Evolutionary conservation across 768 basidiomycete species (phyloP).

Genomic region (Hemileccinum rubropunctum): DNA sequence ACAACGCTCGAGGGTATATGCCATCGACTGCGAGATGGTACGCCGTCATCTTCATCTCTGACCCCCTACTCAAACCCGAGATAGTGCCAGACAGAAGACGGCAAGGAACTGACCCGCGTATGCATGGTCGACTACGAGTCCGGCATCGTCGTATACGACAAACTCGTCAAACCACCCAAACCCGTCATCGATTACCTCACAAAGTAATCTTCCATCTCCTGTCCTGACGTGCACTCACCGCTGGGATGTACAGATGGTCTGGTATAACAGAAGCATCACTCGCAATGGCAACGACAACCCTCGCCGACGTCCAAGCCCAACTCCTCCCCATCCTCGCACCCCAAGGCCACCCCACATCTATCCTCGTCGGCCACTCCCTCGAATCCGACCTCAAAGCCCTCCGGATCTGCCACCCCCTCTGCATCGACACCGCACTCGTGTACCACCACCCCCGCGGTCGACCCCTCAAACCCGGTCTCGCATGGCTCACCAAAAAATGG

Average conservation of each 20-base stretch:
- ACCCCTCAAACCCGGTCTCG: slow-evolving; percentile 91
- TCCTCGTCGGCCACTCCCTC: slow-evolving; percentile 92
- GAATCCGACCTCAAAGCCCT: slow-evolving; percentile 92
- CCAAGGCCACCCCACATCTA: slow-evolving; percentile 51
- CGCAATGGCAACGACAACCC: slow-evolving; percentile 67
- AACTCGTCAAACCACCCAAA: slow-evolving; percentile 83
- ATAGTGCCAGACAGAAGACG: slow-evolving; percentile 86
- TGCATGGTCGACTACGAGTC: slow-evolving; percentile 78
- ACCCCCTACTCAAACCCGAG: neutral
- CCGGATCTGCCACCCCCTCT: slow-evolving; percentile 79
- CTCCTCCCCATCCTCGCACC: slow-evolving; percentile 63
- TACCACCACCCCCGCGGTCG: slow-evolving; percentile 94
- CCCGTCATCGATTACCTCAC: slow-evolving; percentile 93
- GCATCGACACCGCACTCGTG: slow-evolving; percentile 87
- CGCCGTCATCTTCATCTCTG: slow-evolving; percentile 14
- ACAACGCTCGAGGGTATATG: slow-evolving; percentile 57
- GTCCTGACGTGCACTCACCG: neutral
- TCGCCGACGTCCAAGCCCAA: slow-evolving; percentile 72
- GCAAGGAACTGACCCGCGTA: slow-evolving; percentile 84
- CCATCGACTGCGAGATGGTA: slow-evolving; percentile 98
- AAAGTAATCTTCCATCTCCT: slow-evolving; percentile 41
- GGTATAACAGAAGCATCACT: slow-evolving; percentile 85
- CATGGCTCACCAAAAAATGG: slow-evolving; percentile 98
- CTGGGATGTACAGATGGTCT: slow-evolving; percentile 62
- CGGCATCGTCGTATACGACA: slow-evolving; percentile 77